Conservation (phyloP, 2,329 filamentous ascomycete species). For the Cryphonectria naterciae region DNA sequence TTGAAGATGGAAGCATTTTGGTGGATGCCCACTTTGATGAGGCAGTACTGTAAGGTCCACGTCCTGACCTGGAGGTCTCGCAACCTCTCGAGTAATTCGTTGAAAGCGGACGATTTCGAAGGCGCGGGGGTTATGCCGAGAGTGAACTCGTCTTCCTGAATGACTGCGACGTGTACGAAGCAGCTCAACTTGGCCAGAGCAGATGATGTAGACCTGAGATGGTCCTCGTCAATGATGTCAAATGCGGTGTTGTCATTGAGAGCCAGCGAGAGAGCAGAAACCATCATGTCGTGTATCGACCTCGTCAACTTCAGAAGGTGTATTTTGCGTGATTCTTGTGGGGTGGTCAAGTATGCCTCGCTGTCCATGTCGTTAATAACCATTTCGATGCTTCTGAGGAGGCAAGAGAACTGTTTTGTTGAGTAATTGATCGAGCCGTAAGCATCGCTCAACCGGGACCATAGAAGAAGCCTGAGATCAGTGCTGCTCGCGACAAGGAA, state of each 20-base stretch:
- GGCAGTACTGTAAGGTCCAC: constrained; percentile 85
- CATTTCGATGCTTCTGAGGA: constrained; percentile 83
- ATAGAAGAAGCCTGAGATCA: constrained; percentile 82
- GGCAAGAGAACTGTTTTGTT: constrained; percentile 87
- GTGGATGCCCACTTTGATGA: constrained; percentile 74
- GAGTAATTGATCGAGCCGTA: constrained; percentile 83
- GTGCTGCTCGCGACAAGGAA: constrained; percentile 83
- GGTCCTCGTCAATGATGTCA: constrained; percentile 81
- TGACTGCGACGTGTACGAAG: constrained; percentile 76
- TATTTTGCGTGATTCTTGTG: constrained; percentile 67
- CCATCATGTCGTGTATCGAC: constrained; percentile 76
- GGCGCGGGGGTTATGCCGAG: constrained; percentile 71
- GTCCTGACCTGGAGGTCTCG: constrained; percentile 85
- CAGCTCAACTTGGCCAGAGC: constrained; percentile 73
- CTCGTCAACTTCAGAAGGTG: constrained; percentile 77
- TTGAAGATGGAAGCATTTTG: constrained; percentile 69
- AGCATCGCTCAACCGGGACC: constrained; percentile 87
- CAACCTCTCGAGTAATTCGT: constrained; percentile 67
- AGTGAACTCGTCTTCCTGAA: constrained; percentile 85
- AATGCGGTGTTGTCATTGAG: constrained; percentile 72
- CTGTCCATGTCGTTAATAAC: constrained; percentile 66
- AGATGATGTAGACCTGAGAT: constrained; percentile 73
- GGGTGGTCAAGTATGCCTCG: constrained; percentile 65
- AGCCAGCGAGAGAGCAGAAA: constrained; percentile 70
- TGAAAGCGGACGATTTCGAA: constrained; percentile 58